Evolutionary conservation across 306 rosid species (phyloP).

Genomic region (Cajanus cajan): DNA sequence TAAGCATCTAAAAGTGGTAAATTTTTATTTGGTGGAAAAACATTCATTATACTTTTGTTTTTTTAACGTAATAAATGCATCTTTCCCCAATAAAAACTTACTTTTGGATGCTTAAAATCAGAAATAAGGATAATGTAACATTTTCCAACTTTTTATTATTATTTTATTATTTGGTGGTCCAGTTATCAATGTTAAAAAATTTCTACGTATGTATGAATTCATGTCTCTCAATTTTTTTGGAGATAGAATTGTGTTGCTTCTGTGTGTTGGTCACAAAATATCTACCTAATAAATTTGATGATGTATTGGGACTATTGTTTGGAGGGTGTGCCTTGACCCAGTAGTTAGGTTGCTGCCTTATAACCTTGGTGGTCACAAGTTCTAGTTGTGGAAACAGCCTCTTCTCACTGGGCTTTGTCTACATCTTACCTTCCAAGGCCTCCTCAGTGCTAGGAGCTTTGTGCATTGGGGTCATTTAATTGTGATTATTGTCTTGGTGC

Average conservation of each 20-base stretch:
- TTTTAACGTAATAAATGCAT: too few relatives aligned
- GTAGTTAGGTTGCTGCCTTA: slow-evolving; percentile 2
- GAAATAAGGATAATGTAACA: background rate
- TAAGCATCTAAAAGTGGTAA: too few relatives aligned
- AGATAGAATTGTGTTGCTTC: background rate
- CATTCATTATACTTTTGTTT: too few relatives aligned
- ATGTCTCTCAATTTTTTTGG: slow-evolving; percentile 17
- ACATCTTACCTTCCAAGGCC: background rate
- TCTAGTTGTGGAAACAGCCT: background rate
- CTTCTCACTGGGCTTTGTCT: background rate
- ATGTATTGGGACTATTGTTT: background rate
- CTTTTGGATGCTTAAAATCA: background rate
- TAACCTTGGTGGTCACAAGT: background rate
- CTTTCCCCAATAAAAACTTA: too few relatives aligned
- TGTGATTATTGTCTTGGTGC: slow-evolving; percentile 21
- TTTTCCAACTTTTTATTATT: background rate
- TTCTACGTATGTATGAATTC: background rate
- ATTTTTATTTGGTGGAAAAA: too few relatives aligned
- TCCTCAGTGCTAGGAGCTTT: background rate
- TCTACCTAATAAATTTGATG: slow-evolving; percentile 15
- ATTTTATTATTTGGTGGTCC: background rate
- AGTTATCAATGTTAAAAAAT: background rate
- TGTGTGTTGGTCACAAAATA: slow-evolving; percentile 19
- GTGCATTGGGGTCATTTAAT: background rate
- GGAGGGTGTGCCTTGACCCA: slow-evolving; percentile 4